Percentiles rank a stretch among this genome's conserved stretches.
Conservation (phyloP, 2,329 filamentous ascomycete genomes). For the Lecanicillium sp. region DNA sequence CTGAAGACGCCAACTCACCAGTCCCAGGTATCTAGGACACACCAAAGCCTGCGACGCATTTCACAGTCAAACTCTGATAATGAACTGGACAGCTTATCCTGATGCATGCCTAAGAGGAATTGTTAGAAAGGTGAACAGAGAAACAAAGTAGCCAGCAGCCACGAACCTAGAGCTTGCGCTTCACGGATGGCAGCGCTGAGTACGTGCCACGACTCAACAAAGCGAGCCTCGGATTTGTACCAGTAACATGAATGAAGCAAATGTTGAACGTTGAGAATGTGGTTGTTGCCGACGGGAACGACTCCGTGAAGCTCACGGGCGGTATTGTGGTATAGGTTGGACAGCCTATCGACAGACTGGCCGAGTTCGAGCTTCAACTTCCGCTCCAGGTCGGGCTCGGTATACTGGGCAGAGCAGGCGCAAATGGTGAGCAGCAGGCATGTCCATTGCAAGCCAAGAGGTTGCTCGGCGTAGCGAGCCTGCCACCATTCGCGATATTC, state of each 20-base stretch:
- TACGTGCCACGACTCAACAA: constrained; percentile 29
- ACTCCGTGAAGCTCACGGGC: constrained; percentile 23
- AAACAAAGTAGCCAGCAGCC: fast-evolving
- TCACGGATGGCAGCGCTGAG: constrained; percentile 25
- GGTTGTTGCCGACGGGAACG: constrained; percentile 23
- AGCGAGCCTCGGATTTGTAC: constrained; percentile 27
- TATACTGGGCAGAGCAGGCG: constrained; percentile 27
- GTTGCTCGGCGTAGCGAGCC: constrained; percentile 17
- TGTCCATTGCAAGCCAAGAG: constrained; percentile 28
- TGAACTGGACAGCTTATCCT: constrained; percentile 18
- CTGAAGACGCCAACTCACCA: constrained; percentile 19
- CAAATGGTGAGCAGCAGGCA: constrained; percentile 29
- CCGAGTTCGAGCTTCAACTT: constrained; percentile 24
- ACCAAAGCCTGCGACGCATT: constrained; percentile 28
- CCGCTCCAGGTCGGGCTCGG: constrained; percentile 19
- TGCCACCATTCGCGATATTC: constrained; percentile 29
- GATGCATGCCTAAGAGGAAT: constrained; percentile 19
- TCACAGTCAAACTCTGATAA: constrained; percentile 26
- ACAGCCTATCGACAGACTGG: constrained; percentile 18
- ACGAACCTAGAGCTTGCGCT: constrained; percentile 23
- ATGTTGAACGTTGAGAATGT: constrained; percentile 25
- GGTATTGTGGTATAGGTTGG: constrained; percentile 24
- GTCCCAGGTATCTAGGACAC: constrained; percentile 28
- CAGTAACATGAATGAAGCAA: constrained; percentile 29
- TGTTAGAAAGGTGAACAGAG: background rate